Evolutionary conservation across 23 red algal species (phyloP).

Genomic region (Gracilaria vermiculophylla): DNA sequence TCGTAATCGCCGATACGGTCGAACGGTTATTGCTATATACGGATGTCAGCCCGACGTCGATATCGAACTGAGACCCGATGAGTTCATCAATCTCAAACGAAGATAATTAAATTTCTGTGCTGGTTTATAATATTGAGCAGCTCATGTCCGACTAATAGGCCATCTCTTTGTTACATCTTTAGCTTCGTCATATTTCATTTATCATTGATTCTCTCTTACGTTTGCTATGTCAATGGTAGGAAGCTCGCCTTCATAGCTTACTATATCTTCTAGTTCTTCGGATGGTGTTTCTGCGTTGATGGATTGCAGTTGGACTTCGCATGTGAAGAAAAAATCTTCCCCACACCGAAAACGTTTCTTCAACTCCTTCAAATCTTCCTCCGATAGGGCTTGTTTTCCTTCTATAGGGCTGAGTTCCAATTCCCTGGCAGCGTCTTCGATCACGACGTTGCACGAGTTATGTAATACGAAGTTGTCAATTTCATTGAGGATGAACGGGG

Average conservation of each 20-base stretch:
- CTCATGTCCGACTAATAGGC: too few relatives aligned
- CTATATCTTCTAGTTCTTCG: slow-evolving; percentile 17
- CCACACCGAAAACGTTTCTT: slow-evolving; percentile 18
- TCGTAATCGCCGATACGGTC: slow-evolving; percentile 89
- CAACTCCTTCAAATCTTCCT: slow-evolving; percentile 27
- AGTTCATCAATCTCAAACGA: slow-evolving; percentile 64
- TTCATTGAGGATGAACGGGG: slow-evolving; percentile 66
- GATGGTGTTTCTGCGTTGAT: neutral
- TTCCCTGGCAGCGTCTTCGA: slow-evolving; percentile 49
- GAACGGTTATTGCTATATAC: slow-evolving; percentile 91
- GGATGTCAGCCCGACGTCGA: slow-evolving; percentile 69
- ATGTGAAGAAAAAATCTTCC: slow-evolving; percentile 50
- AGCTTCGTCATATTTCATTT: neutral
- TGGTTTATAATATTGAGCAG: neutral
- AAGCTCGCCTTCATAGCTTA: neutral
- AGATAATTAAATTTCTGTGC: neutral
- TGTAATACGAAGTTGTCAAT: slow-evolving; percentile 35
- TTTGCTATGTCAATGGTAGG: slow-evolving; percentile 4
- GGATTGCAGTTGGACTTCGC: slow-evolving; percentile 21
- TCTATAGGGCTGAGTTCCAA: slow-evolving; percentile 27
- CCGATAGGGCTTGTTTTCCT: neutral
- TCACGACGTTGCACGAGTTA: slow-evolving; percentile 15
- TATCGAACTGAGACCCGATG: slow-evolving; percentile 77
- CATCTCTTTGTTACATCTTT: neutral
- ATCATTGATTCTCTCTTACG: neutral